A percentile compares a stretch with the other conserved stretches of the same genome.
Conservation (phyloP, 257 asterid genomes). For the Vinca minor region DNA sequence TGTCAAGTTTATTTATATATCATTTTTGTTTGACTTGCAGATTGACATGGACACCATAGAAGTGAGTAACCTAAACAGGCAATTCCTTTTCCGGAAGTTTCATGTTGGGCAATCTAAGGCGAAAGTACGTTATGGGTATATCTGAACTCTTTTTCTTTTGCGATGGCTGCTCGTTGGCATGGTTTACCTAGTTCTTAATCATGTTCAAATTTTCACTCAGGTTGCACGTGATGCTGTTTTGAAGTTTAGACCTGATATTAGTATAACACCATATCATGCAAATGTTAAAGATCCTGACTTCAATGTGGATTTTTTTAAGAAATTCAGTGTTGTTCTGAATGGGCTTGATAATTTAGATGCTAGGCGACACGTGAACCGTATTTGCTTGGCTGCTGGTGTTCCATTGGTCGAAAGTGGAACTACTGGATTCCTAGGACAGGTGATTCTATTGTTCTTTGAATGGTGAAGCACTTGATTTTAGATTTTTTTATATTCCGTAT, state of each 20-base stretch:
- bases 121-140: slow-evolving; percentile 45
- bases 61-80: slow-evolving; percentile 95
- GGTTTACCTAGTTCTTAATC: slow-evolving; percentile 12
- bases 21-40: slow-evolving; percentile 42
- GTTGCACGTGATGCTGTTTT: slow-evolving; percentile 97
- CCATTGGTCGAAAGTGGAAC: slow-evolving; percentile 98
- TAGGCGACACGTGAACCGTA: slow-evolving; percentile 97
- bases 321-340: slow-evolving; percentile 76
- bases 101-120: slow-evolving; percentile 99
- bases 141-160: background rate
- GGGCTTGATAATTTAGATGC: slow-evolving; percentile 99
- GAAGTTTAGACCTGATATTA: slow-evolving; percentile 79
- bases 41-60: slow-evolving; percentile 98
- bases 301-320: slow-evolving; percentile 89
- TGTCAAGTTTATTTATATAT: background rate
- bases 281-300: slow-evolving; percentile 82
- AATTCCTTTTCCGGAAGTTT: slow-evolving; percentile 83
- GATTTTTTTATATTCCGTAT: background rate
- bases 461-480: slow-evolving; percentile 7
- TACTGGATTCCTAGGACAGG: slow-evolving; percentile 99
- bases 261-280: slow-evolving; percentile 87
- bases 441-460: slow-evolving; percentile 26
- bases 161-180: slow-evolving; percentile 7
- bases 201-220: slow-evolving; percentile 34
- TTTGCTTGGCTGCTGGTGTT: slow-evolving; percentile 89